Base-by-base conservation (phyloP, 441 rosid species). In the Populus hybrid region DNA sequence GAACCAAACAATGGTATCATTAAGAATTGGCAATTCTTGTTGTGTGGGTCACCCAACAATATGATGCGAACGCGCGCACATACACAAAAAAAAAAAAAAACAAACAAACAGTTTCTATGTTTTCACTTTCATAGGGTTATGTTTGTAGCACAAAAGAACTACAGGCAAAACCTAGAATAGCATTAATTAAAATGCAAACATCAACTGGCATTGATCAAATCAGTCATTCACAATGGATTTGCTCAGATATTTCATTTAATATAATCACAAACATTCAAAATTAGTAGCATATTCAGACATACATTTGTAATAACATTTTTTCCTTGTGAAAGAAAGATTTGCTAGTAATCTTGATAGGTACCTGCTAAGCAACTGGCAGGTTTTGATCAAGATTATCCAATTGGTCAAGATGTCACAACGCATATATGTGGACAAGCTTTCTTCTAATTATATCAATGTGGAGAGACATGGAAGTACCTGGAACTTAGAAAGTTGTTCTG, bases 401-500 rank as follows among this genome's bases (percentile, higher is more conserved):
- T 38, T 65, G 8, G 9, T 32, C 65, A 65, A 46, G 46, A 30
- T 11, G 14, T 30, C 42, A 16, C 32, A 16, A 64, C 16, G 5
- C 67, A 76, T 35, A 46, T 11, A 53, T 36, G 63, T 11, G 23
- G 21, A 28, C 64, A 36, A 9, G 26, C 10, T 59, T 40, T 6
- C 50, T 34, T 69, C n/a, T 14, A 42, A 36, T 67, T 3, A 38
- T 10, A 21, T 20, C 61, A 28, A 7, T 38, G 21, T 38, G 57
- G 14, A 21, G 4, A 24, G 8, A 26, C 21, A 40, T 67, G 61
- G 53, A 38, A 35, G 38, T 61, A 94, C 99, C 99, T 93, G 98
- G 85, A 90, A 94, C 83, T 84, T 83, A 70, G 93, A 88, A 75
- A 94, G 94, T 42, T 85, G 82, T 79, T 92, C 94, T 81, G 89